Percentiles rank a stretch among this genome's conserved stretches.
phyloP scores from a whole-genome alignment of 2,329 filamentous ascomycete genomes.

The Phaeosphaeria sp. region DNA sequence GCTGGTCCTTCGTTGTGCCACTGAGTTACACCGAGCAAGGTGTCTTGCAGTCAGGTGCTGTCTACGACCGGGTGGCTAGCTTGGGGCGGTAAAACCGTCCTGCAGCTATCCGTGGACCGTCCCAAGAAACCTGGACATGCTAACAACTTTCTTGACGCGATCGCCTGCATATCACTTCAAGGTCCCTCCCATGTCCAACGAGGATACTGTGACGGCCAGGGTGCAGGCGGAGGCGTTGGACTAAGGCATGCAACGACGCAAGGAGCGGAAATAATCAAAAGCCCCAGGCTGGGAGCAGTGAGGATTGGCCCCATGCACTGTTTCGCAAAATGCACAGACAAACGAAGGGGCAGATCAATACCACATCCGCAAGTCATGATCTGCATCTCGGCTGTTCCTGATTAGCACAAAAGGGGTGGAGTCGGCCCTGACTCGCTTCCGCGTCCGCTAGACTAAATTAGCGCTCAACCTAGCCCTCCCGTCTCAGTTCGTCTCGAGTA shows the following conservation, averaged over 20 bases:
- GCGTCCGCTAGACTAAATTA: conserved; percentile 19
- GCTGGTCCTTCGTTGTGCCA: conserved; percentile 7
- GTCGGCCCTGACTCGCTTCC: conserved; percentile 36
- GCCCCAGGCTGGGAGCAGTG: not conserved
- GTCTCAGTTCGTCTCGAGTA: conserved; percentile 19
- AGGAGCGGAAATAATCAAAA: not conserved
- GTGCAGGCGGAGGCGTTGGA: not conserved
- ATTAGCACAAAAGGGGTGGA: not conserved
- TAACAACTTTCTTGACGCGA: not conserved
- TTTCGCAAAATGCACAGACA: conserved; percentile 30
- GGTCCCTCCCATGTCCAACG: not conserved
- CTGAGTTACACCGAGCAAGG: not conserved
- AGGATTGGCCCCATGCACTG: conserved; percentile 14
- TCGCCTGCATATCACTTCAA: not conserved
- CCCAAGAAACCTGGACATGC: not conserved
- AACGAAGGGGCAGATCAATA: conserved; percentile 18
- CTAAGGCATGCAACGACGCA: not conserved
- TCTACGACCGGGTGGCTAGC: conserved; percentile 3
- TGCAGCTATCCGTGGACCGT: not conserved
- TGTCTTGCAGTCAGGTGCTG: conserved; percentile 8
- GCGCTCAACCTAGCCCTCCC: conserved; percentile 21
- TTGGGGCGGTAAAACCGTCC: conserved; percentile 8
- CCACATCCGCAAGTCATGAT: conserved; percentile 28
- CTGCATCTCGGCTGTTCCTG: conserved; percentile 28
- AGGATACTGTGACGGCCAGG: not conserved